Evolutionary conservation across 441 rosid species (phyloP), one percentile per base, ranked within the genome.

Genomic region (Theobroma grandiflorum): DNA sequence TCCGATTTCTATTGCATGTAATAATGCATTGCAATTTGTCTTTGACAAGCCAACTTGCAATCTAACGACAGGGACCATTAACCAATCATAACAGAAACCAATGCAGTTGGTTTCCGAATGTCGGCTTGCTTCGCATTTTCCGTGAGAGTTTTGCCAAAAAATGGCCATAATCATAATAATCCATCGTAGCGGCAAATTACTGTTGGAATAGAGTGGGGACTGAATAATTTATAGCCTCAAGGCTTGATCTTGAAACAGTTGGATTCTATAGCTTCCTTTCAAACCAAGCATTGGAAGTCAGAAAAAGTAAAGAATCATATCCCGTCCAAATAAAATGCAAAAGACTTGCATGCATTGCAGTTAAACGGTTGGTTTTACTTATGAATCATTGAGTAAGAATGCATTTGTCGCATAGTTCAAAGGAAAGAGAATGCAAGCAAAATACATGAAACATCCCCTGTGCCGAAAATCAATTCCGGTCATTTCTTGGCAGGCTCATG

Each of bases 21-120:
- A 73, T 55, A 73, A 73, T 73, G 76, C 50, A 55, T 35, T 73
- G 65, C 37, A 38, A 4, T 73, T 72, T 37, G 76, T 55, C 18
- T 37, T 55, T 20, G 37, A 38, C 76, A 40, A 37, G 50, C 65
- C 76, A 73, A 38, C 76, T 73, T 55, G 76, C 65, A 55, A 73
- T 38, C 47, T 40, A 2, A 57, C 50, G 38, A 55, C 65, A 73
- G 35, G 53, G 45, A 35, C 63, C 76, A 72, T 53, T 37, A 18
- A 55, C 37, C 8, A 73, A 37, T 53, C 62, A 73, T 6, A 37
- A 16, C 49, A 38, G 35, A 55, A 57, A 20, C 37, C 76, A 53
- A 7, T 10, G 74, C 50, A n/a, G 11, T 11, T 38, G 76, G n/a
- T 73, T 20, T 37, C 18, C 14, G 37, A 55, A 55, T 73, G 37